phyloP scores from a whole-genome alignment of 148 eudicot genomes.

The Rhododendron williamsianum region DNA sequence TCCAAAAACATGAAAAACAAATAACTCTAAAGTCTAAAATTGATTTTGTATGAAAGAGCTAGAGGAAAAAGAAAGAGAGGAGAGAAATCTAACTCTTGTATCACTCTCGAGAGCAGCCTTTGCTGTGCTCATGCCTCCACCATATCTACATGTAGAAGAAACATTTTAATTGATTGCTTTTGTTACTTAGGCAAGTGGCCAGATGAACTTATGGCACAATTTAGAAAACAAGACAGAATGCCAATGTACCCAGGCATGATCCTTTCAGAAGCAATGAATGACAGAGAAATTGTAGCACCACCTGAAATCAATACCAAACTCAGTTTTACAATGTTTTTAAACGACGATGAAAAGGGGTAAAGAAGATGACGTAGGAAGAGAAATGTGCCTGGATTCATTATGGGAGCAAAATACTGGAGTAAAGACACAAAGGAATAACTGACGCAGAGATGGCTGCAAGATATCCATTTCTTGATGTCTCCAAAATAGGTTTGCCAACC shows the following conservation, averaged over 20 bases:
- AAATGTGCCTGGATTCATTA: slow-evolving; percentile 84
- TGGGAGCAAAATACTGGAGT: slow-evolving; percentile 84
- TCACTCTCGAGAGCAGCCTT: slow-evolving; percentile 98
- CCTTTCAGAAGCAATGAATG: slow-evolving; percentile 95
- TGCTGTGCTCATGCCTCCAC: slow-evolving; percentile 99
- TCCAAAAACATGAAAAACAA: background rate
- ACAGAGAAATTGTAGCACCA: slow-evolving; percentile 85
- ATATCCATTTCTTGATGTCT: slow-evolving; percentile 92
- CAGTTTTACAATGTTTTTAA: background rate
- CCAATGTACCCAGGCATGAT: slow-evolving; percentile 86
- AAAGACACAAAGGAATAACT: slow-evolving; percentile 90
- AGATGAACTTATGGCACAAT: background rate
- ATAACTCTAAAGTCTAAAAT: background rate
- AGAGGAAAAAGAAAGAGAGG: background rate
- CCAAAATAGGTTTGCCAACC: slow-evolving; percentile 88
- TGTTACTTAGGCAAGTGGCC: background rate
- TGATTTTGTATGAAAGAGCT: background rate
- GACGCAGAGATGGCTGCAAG: slow-evolving; percentile 96
- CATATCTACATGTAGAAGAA: slow-evolving; percentile 55
- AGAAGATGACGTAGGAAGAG: background rate
- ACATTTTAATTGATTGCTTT: background rate
- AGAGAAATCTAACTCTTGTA: slow-evolving; percentile 49
- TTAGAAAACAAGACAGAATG: background rate
- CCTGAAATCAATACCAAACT: slow-evolving; percentile 40
- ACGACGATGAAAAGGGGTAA: background rate